Base-by-base conservation (phyloP, 768 basidiomycete genomes). In the Phanerochaete sordida region DNA sequence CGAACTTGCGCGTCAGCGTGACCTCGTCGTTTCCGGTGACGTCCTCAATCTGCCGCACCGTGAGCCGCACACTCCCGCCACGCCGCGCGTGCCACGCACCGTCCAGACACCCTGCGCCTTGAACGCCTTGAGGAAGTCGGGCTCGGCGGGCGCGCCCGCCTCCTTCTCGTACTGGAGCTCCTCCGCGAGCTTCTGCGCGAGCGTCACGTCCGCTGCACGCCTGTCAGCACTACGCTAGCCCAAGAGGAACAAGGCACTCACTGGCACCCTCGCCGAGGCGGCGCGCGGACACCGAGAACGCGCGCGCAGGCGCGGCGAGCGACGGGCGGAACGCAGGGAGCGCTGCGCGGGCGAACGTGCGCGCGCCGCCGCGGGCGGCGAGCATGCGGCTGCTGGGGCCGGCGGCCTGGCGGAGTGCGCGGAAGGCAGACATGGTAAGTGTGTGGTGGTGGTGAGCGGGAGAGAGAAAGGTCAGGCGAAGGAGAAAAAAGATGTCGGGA, bases 91-190 rank as follows among this genome's bases (percentile, higher is more conserved):
- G 13, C 0, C 1, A 76, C 85, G 43, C 60, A 92, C 93, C 74
- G 82, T 76, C 95, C 95, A 98, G 19, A 90, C 73, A 27, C 88
- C 87, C 68, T 87, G 79, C 54, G 73, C 77, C 70, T 84, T 82
- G 81, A 98, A 93, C 15, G 79, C 72, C 67, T 83, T 83, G 68
- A 98, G 68, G 70, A 93, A 95, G 48, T 91, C 90, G 28, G 95
- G 94, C 47, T 76, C 78, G 0, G 59, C 69, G 21, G 72, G 69
- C 27, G 74, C 70, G 11, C 76, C 74, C 26, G 79, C 76, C 66
- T 94, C 88, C 61, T 83, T 77, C 77, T 99, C 95, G 70, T 90
- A 97, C 67, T 87, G 79, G 66, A 97, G 80, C 77, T 98, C 96
- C 70, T 90, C 86, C 52, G 80, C 72, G 51, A 96, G 78, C 67